Percentiles rank a stretch among this genome's conserved stretches.
Conservation (phyloP, 768 basidiomycete species). For the Macrolepiota dolichaula region DNA sequence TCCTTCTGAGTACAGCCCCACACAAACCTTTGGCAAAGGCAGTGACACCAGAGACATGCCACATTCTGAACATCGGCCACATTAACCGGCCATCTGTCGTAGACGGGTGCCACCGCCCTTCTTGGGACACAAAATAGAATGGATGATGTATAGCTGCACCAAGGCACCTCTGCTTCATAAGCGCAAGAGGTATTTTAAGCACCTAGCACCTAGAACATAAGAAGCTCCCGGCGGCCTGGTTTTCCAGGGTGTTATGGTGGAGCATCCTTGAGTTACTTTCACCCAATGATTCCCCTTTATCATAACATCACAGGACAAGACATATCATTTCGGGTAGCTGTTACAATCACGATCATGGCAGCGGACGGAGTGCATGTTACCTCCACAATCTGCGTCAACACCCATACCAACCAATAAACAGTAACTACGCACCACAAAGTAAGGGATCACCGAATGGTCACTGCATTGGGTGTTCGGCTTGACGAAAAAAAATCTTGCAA, state of each 20-base stretch:
- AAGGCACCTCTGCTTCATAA: constrained; percentile 9
- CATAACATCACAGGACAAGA: not conserved
- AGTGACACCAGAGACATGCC: not conserved
- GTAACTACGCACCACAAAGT: not conserved
- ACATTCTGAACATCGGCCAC: not conserved
- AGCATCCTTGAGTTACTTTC: not conserved
- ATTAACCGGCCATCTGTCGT: not conserved
- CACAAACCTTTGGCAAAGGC: not conserved
- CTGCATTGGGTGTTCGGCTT: not conserved
- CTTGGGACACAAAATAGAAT: not conserved
- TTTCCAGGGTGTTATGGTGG: not conserved
- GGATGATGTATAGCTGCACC: not conserved
- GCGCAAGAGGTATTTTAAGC: constrained; percentile 6
- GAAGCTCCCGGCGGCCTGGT: constrained; percentile 4
- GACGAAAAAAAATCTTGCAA: not conserved
- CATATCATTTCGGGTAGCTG: not conserved
- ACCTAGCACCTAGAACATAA: not conserved
- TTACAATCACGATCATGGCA: not conserved
- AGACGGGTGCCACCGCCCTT: not conserved
- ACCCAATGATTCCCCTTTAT: not conserved
- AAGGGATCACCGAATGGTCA: not conserved
- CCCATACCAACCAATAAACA: not conserved
- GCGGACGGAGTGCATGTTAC: not conserved
- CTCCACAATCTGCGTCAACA: not conserved
- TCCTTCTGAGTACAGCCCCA: not conserved